phyloP scores from a whole-genome alignment of 2,329 filamentous ascomycete species.

The Hypoxylon sp. region DNA sequence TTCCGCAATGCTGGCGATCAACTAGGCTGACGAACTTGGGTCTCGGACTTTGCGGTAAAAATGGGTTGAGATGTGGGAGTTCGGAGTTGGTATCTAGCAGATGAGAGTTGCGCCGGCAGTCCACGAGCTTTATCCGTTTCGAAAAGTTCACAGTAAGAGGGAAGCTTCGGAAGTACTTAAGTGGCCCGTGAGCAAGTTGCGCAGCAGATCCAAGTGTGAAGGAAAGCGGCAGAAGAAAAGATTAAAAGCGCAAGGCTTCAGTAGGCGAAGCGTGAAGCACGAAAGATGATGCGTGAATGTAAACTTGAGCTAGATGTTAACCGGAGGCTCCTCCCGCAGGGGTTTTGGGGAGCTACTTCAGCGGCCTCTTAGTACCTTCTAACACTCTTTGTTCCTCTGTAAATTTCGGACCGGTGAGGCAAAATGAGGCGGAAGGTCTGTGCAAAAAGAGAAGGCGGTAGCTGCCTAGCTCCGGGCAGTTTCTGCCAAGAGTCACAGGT shows the following conservation, averaged over 20 bases:
- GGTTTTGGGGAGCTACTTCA: constrained; percentile 15
- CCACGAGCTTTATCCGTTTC: constrained; percentile 7
- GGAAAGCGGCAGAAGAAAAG: constrained; percentile 9
- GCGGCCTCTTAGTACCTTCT: constrained; percentile 25
- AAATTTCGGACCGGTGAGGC: constrained; percentile 6
- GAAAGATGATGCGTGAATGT: constrained; percentile 24
- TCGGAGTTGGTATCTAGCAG: constrained; percentile 13
- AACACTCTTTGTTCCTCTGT: constrained; percentile 17
- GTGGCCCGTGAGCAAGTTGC: background rate
- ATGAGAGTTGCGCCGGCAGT: background rate
- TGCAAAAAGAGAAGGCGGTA: constrained; percentile 22
- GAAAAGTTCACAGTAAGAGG: background rate
- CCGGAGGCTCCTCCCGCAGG: constrained; percentile 19
- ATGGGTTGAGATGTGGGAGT: constrained; percentile 6
- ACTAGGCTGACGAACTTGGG: background rate
- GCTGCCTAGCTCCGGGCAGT: background rate
- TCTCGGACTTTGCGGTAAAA: constrained; percentile 21
- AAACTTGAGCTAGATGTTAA: constrained; percentile 33
- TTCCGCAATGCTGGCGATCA: constrained; percentile 4
- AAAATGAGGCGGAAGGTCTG: constrained; percentile 8
- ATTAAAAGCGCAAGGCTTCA: constrained; percentile 5
- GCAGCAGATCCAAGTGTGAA: constrained; percentile 6
- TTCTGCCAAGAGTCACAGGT: constrained; percentile 14
- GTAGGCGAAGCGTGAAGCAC: constrained; percentile 3
- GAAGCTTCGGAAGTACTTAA: background rate